Evolutionary conservation across 352 stramenopile genomes (phyloP), one percentile per base, ranked within the genome.

Genomic region (Globisporangium solare): DNA sequence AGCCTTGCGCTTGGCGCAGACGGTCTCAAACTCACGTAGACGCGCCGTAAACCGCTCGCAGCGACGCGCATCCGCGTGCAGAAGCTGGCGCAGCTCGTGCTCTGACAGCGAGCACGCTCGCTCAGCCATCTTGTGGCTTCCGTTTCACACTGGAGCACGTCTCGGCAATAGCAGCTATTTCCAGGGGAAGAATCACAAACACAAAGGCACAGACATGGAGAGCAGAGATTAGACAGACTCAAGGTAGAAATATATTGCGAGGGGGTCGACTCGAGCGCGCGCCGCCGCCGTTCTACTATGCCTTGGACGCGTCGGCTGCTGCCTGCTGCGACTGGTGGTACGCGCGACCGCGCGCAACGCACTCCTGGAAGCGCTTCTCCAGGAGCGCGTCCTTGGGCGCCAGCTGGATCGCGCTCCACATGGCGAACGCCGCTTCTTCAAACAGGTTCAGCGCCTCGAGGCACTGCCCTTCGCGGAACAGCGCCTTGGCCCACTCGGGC

Each of bases 401-500:
- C 51, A 90, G 61, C 48, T 90, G 79, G 45, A 92, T 86, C 15
- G 83, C 83, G 21, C 68, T 65, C 80, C 80, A 93, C 70, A 90
- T 81, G 3, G 79, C 74, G 24, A 70, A 79, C 4, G 83, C 83
- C 6, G 83, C 80, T 45, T 93, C 83, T 60, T 93, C 83, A 51
- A 71, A 93, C 13, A 86, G 66, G 47, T 72, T 68, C 18, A 94
- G 70, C 31, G 79, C 72, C 51, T 94, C 83, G 14, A 94, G 66
- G 56, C 81, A 91, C 73, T 94, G 81, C 15, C 81, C 81, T 62
- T 94, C 83, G n/a, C 83, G 81, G 67, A 89, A 94, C 41, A 86
- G 66, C 27, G 83, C 81, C 67, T 94, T 94, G 50, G 82, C 64
- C 83, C 83, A 94, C 27, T 94, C 68, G 1, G 83, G 83, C 63